A percentile compares a stretch with the other conserved stretches of the same genome.
phyloP scores from a whole-genome alignment of 2,329 filamentous ascomycete genomes.

The Colletotrichum tofieldiae region DNA sequence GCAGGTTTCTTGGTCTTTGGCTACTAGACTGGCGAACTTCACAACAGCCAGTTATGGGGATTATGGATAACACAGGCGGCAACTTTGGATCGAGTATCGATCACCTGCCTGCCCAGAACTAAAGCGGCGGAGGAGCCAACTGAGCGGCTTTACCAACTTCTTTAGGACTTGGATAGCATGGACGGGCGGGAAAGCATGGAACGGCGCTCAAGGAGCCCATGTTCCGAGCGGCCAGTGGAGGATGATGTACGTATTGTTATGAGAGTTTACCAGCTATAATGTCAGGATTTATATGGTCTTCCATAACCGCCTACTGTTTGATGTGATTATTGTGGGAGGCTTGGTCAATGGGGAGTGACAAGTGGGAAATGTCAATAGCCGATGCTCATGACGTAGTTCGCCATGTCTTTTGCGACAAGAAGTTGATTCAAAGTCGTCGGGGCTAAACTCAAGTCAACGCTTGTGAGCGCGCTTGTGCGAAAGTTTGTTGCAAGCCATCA shows the following conservation, averaged over 20 bases:
- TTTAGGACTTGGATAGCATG: conserved; percentile 19
- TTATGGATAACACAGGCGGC: conserved; percentile 2
- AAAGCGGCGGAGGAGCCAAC: not conserved
- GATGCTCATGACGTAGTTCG: conserved; percentile 1
- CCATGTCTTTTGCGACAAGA: not conserved
- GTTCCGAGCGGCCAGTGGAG: conserved; percentile 10
- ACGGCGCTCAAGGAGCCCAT: conserved; percentile 2
- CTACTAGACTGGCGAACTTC: conserved; percentile 6
- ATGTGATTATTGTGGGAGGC: not conserved
- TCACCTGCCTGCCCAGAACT: not conserved
- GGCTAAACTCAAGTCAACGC: not conserved
- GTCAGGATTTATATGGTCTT: conserved; percentile 40
- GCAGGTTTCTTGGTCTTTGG: conserved; percentile 6
- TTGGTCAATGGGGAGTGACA: not conserved
- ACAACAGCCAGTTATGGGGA: not conserved
- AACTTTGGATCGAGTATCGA: conserved; percentile 13
- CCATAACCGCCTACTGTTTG: not conserved
- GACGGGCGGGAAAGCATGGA: not conserved
- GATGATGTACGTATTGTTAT: conserved; percentile 44
- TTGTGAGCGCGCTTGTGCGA: not conserved
- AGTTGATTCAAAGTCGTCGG: conserved; percentile 1
- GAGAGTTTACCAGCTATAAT: conserved; percentile 41
- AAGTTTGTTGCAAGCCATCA: not conserved
- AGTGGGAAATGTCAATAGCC: not conserved
- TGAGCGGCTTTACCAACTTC: not conserved